phyloP scores from a whole-genome alignment of 345 rosid species.

The Aegle marmelos region DNA sequence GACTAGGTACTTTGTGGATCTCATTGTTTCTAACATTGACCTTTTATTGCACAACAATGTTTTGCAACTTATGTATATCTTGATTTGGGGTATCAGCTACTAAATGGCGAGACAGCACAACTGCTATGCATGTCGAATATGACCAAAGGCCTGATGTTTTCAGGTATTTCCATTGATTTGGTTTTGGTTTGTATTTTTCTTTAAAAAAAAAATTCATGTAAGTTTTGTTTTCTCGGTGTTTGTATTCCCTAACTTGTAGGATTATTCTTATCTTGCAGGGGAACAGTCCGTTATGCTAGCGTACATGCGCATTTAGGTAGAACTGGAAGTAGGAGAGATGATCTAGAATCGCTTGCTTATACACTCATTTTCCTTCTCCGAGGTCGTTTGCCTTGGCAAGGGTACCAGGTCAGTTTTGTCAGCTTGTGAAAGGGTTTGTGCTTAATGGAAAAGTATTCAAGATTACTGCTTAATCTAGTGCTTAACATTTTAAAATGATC shows the following conservation, averaged over 20 bases:
- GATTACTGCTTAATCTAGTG: neutral
- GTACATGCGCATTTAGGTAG: slow-evolving; percentile 82
- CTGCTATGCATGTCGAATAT: slow-evolving; percentile 63
- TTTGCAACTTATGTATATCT: neutral
- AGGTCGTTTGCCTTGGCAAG: slow-evolving; percentile 87
- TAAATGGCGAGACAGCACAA: slow-evolving; percentile 55
- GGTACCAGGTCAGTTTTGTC: slow-evolving; percentile 52
- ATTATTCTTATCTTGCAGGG: slow-evolving; percentile 36
- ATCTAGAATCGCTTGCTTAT: slow-evolving; percentile 85
- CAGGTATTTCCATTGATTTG: slow-evolving; percentile 35
- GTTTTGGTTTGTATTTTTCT: neutral
- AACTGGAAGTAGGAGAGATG: slow-evolving; percentile 74
- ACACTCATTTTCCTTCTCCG: slow-evolving; percentile 72
- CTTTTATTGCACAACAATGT: neutral
- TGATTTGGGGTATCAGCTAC: slow-evolving; percentile 44
- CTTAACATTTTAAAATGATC: neutral
- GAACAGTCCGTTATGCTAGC: slow-evolving; percentile 80
- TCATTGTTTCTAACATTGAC: neutral
- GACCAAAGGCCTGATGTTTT: slow-evolving; percentile 83
- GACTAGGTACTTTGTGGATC: slow-evolving; percentile 46
- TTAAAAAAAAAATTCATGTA: neutral
- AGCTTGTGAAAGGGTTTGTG: neutral
- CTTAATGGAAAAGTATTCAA: neutral
- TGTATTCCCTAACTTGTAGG: neutral
- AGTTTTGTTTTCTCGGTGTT: neutral